Percentiles rank a stretch among this genome's conserved stretches.
These are phyloP conservation scores for Suillus hirtellus DNA, from an alignment of 768 basidiomycete species.

Conservation along the genomic window DNA sequence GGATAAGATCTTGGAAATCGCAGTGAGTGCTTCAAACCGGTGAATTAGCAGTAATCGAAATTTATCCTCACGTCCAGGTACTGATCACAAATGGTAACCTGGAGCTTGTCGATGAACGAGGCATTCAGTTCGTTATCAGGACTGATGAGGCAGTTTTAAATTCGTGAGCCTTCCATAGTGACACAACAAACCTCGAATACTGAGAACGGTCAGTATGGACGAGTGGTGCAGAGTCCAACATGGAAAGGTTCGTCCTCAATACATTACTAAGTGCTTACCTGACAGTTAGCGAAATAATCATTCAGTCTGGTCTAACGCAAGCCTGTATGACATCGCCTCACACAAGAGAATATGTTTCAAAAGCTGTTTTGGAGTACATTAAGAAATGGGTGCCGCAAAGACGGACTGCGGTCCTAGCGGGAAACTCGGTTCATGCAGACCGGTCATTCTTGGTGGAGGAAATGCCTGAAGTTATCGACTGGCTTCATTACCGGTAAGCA, in stretches of 20 bases:
- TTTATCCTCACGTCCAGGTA: conserved; percentile 46
- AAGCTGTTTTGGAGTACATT: conserved; percentile 72
- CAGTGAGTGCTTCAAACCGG: conserved; percentile 40
- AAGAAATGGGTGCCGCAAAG: conserved; percentile 79
- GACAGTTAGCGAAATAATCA: neutral
- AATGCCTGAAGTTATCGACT: conserved; percentile 80
- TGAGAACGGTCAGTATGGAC: conserved; percentile 61
- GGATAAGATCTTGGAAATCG: conserved; percentile 81
- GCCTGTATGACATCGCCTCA: conserved; percentile 76
- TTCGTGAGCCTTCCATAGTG: conserved; percentile 42
- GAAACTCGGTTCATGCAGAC: conserved; percentile 86
- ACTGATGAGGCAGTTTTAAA: conserved; percentile 73
- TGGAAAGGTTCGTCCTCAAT: conserved; percentile 51
- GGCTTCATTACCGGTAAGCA: conserved; percentile 76
- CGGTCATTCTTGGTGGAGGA: conserved; percentile 66
- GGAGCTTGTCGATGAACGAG: conserved; percentile 69
- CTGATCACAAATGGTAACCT: conserved; percentile 87
- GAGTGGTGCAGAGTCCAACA: conserved; percentile 88
- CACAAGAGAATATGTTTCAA: conserved; percentile 57
- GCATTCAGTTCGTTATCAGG: conserved; percentile 72
- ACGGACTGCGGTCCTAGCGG: conserved; percentile 71
- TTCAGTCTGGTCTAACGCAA: conserved; percentile 77
- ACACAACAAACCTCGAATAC: neutral
- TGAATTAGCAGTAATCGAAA: neutral
- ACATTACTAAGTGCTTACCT: neutral